A percentile compares a stretch with the other conserved stretches of the same genome.
phyloP scores from a whole-genome alignment of 805 yeast genomes.

The Saccharomyces paradoxus region DNA sequence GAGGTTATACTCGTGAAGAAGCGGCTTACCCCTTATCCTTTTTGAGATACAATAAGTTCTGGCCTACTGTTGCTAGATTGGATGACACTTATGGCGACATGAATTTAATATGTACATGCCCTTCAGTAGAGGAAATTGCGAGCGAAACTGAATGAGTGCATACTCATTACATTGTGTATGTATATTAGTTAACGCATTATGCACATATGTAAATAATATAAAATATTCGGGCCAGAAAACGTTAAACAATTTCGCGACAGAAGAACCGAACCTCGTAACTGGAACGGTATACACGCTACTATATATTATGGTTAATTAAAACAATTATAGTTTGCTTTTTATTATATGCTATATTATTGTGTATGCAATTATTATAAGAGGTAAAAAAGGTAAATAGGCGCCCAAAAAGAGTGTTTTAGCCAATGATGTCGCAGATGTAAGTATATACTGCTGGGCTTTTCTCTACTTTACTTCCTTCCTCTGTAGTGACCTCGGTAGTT shows the following conservation, averaged over 20 bases:
- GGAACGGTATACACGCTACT: background rate
- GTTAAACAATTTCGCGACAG: background rate
- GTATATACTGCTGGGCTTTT: background rate
- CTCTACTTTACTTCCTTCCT: background rate
- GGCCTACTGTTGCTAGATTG: slow-evolving; percentile 92
- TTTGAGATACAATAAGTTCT: slow-evolving; percentile 68
- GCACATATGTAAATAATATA: background rate
- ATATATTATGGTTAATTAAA: too few relatives aligned
- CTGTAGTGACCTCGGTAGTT: slow-evolving; percentile 4
- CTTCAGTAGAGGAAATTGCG: slow-evolving; percentile 70
- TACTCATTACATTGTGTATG: background rate
- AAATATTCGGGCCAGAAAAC: background rate
- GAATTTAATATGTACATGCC: slow-evolving; percentile 90
- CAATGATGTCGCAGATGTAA: background rate
- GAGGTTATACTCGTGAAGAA: slow-evolving; percentile 86
- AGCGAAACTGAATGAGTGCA: slow-evolving; percentile 6
- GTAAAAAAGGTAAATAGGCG: background rate
- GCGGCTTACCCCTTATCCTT: slow-evolving; percentile 89
- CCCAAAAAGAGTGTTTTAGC: background rate
- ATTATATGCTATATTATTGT: background rate
- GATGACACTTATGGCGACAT: slow-evolving; percentile 94
- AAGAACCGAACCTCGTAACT: too few relatives aligned
- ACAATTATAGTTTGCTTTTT: background rate
- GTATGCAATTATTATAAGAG: background rate
- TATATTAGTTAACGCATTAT: background rate